phyloP scores from a whole-genome alignment of 139 green algal genomes.

The Chloropicon primus region DNA sequence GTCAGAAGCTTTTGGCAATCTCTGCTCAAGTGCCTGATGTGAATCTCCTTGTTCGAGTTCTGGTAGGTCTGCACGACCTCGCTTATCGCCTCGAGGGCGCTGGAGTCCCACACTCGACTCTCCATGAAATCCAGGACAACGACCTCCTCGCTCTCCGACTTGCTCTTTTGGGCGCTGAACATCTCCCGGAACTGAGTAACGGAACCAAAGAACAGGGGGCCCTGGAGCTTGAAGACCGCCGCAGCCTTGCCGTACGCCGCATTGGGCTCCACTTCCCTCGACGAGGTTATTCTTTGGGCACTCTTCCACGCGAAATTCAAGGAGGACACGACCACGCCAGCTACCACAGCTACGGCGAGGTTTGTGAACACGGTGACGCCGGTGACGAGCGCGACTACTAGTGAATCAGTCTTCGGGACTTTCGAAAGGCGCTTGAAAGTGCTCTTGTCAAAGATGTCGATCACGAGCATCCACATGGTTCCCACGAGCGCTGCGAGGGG shows the following conservation, averaged over 20 bases:
- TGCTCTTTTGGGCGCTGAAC: not conserved
- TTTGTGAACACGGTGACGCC: conserved; percentile 15
- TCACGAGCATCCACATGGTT: conserved; percentile 13
- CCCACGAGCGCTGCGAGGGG: conserved; percentile 15
- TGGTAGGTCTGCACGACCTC: not conserved
- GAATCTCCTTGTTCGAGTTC: not conserved
- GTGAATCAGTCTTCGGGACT: conserved; percentile 18
- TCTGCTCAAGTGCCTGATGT: conserved; percentile 9
- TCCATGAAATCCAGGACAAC: conserved; percentile 17
- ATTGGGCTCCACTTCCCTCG: conserved; percentile 1
- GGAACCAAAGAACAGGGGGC: conserved; percentile 21
- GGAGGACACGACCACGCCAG: conserved; percentile 14
- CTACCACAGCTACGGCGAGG: conserved; percentile 19
- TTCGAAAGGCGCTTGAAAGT: conserved; percentile 6
- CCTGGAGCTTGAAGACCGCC: conserved; percentile 11
- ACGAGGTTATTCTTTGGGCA: conserved; percentile 1
- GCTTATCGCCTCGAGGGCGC: conserved; percentile 8
- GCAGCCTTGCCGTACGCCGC: not conserved
- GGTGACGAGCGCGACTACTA: conserved; percentile 13
- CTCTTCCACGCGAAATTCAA: conserved; percentile 16
- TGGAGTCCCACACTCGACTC: conserved; percentile 14
- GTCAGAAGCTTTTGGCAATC: conserved; percentile 11
- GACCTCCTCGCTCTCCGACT: not conserved
- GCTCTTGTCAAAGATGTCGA: conserved; percentile 19
- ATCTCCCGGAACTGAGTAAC: conserved; percentile 5